Conservation (phyloP, 108 stramenopile species). For the Discostella pseudostelligera region DNA sequence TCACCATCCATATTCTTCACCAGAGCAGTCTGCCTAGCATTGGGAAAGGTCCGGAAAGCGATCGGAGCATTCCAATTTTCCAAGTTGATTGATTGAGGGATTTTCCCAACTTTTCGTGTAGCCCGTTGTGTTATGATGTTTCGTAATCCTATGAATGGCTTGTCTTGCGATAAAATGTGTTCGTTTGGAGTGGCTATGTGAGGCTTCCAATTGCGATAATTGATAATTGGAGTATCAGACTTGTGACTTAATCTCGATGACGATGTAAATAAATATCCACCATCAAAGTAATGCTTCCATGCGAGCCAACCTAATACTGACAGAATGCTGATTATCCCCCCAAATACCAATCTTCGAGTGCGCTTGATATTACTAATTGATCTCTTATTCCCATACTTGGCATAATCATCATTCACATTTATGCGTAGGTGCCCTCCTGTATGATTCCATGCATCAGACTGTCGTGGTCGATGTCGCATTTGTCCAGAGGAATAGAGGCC, state of each 20-base stretch:
- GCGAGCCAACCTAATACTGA: neutral
- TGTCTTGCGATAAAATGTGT: too few species aligned
- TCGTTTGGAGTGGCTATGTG: neutral
- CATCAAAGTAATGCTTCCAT: neutral
- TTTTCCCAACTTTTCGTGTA: neutral
- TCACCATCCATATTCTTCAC: conserved; percentile 11
- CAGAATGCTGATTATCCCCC: neutral
- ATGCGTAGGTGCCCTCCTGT: neutral
- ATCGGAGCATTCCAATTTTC: conserved; percentile 14
- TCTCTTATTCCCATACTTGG: conserved; percentile 28
- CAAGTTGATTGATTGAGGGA: conserved; percentile 4
- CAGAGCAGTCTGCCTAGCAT: neutral
- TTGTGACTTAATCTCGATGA: neutral
- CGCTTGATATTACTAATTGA: neutral
- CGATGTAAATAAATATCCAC: neutral
- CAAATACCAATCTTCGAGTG: neutral
- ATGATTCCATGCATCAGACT: too few species aligned
- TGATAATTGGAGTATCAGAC: conserved; percentile 7
- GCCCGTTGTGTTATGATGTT: neutral
- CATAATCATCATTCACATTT: conserved; percentile 10
- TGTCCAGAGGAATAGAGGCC: too few species aligned
- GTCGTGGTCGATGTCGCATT: too few species aligned
- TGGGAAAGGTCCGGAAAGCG: conserved; percentile 13
- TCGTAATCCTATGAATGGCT: too few species aligned
- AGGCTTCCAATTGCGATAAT: neutral